Base-by-base conservation (phyloP, 2,329 filamentous ascomycete genomes). In the Tolypocladium pustulatum region DNA sequence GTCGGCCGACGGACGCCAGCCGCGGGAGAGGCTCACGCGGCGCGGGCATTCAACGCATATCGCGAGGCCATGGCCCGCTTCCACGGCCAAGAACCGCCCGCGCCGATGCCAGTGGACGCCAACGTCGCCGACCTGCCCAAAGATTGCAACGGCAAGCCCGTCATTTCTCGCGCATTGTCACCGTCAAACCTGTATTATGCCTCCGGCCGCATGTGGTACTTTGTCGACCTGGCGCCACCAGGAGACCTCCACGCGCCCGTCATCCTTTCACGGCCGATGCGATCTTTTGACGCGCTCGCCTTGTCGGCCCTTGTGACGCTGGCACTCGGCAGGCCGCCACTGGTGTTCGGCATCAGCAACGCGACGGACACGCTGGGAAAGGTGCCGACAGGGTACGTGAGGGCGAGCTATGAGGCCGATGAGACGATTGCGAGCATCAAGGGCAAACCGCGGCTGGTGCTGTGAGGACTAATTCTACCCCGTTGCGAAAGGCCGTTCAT, bases 201-300 rank as follows among this genome's bases (percentile, higher is more conserved):
- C 20, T 59, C 60, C 27, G 55, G 51, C 25, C 56, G 62, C n/a
- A 63, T 63, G 62, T 63, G 62, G 62, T 63, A 63, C 41, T 62
- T 63, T 54, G 58, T 63, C n/a, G 62, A 63, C 57, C 57, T 63
- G 43, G 43, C 57, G 22, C 56, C 56, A 15, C 57, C 57, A 17
- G 57, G 49, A 0, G 53, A 54, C 7, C 2, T 58, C 12, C 30
- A 36, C 37, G 34, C 46, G 40, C 57, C 49, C 17, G 43, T 57
- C 12, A 54, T 60, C 36, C 37, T 63, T 51, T 62, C 61, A 37
- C 53, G 61, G 43, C 61, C 61, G 40, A 52, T 63, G 57, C 52
- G 61, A 37, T 59, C 60, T 25, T 63, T 62, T 57, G 61, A 63
- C 46, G 60, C 61, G 34, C 60, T 63, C 13, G 61, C 60, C 13